phyloP scores from a whole-genome alignment of 1,139 yeast genomes.

The Diutina rugosa region DNA sequence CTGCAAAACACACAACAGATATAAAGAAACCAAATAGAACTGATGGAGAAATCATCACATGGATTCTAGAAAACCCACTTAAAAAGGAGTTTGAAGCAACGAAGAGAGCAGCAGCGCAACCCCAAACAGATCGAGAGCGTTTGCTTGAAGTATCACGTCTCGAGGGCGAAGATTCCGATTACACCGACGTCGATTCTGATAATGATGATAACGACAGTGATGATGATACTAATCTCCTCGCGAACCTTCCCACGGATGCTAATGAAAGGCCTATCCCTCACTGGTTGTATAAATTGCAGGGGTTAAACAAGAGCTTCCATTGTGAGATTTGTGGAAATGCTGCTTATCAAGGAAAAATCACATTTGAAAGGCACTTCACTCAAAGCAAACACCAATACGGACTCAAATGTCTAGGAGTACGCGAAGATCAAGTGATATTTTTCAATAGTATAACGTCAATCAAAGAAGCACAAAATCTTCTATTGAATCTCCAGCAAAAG shows the following conservation, averaged over 20 bases:
- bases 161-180: conserved; percentile 25
- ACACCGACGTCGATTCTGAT: conserved; percentile 13
- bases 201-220: conserved; percentile 16
- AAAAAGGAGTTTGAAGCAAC: conserved; percentile 24
- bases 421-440: conserved; percentile 19
- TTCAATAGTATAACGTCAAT: conserved; percentile 60
- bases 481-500: conserved; percentile 29
- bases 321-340: conserved; percentile 87
- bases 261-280: conserved; percentile 90
- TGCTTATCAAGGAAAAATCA: conserved; percentile 60
- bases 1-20: conserved; percentile 9
- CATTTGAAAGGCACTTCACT: conserved; percentile 63
- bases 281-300: conserved; percentile 88
- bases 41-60: neutral
- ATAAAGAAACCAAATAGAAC: no score
- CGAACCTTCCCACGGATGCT: conserved; percentile 60
- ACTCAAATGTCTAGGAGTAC: conserved; percentile 61
- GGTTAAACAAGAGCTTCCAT: conserved; percentile 55
- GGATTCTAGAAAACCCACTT: neutral
- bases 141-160: conserved; percentile 31
- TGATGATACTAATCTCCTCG: conserved; percentile 12
- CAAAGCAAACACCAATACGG: conserved; percentile 65
- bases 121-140: conserved; percentile 66
- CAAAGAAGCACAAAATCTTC: conserved; percentile 52
- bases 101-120: conserved; percentile 51